A percentile compares a stretch with the other conserved stretches of the same genome.
These are phyloP conservation scores for Angophora floribunda DNA, from an alignment of 345 rosid genomes.

Conservation along the genomic window DNA sequence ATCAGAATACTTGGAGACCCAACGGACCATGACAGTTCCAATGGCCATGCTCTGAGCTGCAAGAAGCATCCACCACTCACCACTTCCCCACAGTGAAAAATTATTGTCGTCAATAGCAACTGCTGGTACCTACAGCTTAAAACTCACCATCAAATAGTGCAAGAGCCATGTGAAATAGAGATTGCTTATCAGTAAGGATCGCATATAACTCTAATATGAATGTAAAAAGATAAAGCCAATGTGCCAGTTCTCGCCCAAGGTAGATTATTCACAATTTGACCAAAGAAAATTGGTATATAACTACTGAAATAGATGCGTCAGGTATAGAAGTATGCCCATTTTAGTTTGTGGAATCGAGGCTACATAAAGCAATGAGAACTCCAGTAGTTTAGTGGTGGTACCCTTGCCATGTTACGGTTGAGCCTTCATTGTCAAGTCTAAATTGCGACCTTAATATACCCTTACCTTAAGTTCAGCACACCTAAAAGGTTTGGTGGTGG, in stretches of 20 bases:
- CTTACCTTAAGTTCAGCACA: not conserved
- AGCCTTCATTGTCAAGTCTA: not conserved
- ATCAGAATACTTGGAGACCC: constrained; percentile 89
- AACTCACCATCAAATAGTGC: not conserved
- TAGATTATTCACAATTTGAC: not conserved
- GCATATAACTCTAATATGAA: not conserved
- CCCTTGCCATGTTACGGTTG: not conserved
- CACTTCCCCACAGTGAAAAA: constrained; percentile 90
- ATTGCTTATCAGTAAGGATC: not conserved
- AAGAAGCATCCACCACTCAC: constrained; percentile 99
- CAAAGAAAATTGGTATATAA: not conserved
- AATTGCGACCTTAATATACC: not conserved
- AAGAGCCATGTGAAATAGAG: not conserved
- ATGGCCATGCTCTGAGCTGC: constrained; percentile 98
- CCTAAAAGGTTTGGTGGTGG: not conserved
- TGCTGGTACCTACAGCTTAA: constrained; percentile 47
- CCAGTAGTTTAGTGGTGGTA: not conserved
- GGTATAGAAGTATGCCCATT: not conserved
- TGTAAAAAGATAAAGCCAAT: not conserved
- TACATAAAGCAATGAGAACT: not conserved
- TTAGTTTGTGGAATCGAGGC: not conserved
- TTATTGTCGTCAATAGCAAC: constrained; percentile 31
- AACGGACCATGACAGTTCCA: constrained; percentile 90
- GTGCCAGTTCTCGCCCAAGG: not conserved
- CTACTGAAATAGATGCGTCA: not conserved